Evolutionary conservation across 2,329 filamentous ascomycete genomes (phyloP).

Genomic region (Aspergillus fumigatiaffinis): DNA sequence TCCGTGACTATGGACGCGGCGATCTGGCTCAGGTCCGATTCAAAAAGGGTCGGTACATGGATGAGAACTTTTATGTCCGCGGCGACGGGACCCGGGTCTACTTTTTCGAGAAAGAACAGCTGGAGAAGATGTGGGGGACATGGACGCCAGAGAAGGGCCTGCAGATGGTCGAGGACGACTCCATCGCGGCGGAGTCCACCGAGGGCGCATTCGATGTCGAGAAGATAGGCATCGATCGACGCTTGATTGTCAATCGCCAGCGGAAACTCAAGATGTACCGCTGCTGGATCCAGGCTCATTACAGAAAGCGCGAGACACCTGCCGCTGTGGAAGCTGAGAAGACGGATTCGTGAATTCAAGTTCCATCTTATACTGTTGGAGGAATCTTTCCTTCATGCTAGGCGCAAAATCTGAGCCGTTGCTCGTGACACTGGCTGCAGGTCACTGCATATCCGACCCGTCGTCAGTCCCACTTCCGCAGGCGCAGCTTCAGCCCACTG

Average conservation of each 20-base stretch:
- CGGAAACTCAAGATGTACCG: conserved; percentile 96
- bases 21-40: conserved; percentile 96
- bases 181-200: conserved; percentile 8
- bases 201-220: conserved; percentile 62
- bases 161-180: conserved; percentile 9
- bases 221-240: conserved; percentile 77
- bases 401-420: neutral
- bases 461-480: neutral
- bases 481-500: neutral
- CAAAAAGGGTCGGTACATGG: conserved; percentile 89
- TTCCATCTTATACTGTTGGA: too few relatives aligned
- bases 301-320: conserved; percentile 31
- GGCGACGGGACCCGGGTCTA: conserved; percentile 96
- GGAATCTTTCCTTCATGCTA: neutral
- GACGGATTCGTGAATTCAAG: conserved; percentile 10
- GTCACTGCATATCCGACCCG: neutral
- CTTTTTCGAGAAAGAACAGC: conserved; percentile 87
- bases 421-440: neutral
- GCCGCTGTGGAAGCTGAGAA: conserved; percentile 3
- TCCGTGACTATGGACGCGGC: conserved; percentile 93
- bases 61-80: conserved; percentile 95
- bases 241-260: conserved; percentile 87
- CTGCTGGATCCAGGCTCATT: conserved; percentile 63
- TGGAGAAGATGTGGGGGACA: conserved; percentile 72
- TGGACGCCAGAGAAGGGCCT: conserved; percentile 36